phyloP scores from a whole-genome alignment of 2,329 filamentous ascomycete genomes.

The Penicillium palitans region DNA sequence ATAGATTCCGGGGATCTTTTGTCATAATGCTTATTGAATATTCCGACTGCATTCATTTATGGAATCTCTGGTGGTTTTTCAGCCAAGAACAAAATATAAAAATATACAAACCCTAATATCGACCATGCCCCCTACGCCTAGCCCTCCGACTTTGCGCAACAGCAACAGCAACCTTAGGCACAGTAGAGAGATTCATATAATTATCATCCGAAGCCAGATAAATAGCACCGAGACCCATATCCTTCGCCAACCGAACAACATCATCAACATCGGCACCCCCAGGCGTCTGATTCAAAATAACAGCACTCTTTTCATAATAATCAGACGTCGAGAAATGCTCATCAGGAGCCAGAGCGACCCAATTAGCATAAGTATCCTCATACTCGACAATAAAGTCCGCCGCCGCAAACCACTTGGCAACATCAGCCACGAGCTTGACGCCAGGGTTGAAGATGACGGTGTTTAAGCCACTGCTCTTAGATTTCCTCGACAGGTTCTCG shows the following conservation, averaged over 20 bases:
- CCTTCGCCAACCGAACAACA: conserved; percentile 14
- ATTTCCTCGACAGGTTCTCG: conserved; percentile 17
- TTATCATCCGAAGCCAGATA: conserved; percentile 18
- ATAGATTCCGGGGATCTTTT: not conserved
- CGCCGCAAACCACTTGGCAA: conserved; percentile 16
- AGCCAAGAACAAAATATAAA: too few relatives aligned
- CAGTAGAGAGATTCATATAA: conserved; percentile 10
- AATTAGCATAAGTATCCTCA: conserved; percentile 20
- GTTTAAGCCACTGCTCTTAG: conserved; percentile 13
- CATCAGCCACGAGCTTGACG: conserved; percentile 8
- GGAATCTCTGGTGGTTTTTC: not conserved
- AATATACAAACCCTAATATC: not conserved
- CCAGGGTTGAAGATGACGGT: conserved; percentile 22
- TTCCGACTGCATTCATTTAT: not conserved
- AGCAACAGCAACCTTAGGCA: conserved; percentile 16
- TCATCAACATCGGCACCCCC: not conserved
- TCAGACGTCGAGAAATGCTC: conserved; percentile 7
- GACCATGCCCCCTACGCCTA: not conserved
- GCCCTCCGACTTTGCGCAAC: not conserved
- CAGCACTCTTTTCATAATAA: conserved; percentile 15
- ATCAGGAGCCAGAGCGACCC: conserved; percentile 5
- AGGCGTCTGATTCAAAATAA: conserved; percentile 5
- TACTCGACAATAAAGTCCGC: conserved; percentile 24
- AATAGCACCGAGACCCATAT: conserved; percentile 20
- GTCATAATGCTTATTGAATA: not conserved